Conservation (phyloP, 2,329 filamentous ascomycete species). For the Xylaria sp. region DNA sequence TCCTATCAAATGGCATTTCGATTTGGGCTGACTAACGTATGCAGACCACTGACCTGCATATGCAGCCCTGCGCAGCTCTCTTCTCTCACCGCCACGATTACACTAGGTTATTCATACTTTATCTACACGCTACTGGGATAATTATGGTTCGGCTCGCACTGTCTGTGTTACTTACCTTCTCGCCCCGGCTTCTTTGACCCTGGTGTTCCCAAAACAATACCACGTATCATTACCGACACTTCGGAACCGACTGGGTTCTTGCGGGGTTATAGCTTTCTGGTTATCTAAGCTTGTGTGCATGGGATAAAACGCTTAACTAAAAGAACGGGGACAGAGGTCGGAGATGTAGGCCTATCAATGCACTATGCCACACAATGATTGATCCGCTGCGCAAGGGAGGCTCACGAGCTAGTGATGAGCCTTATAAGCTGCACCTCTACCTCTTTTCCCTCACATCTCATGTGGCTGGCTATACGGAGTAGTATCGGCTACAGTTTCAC, state of each 20-base stretch:
- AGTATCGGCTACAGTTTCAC: neutral
- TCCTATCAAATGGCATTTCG: neutral
- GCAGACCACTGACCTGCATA: slow-evolving; percentile 12
- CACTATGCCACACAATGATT: no score
- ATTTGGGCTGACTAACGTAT: slow-evolving; percentile 1
- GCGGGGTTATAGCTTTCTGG: neutral
- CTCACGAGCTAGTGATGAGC: neutral
- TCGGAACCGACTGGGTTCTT: slow-evolving; percentile 3
- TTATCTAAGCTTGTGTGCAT: neutral
- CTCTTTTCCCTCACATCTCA: no score
- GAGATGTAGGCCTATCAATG: neutral
- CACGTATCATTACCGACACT: slow-evolving; percentile 22
- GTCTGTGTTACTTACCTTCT: slow-evolving; percentile 7
- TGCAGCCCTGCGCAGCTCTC: slow-evolving; percentile 8
- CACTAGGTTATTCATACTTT: neutral
- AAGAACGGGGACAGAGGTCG: neutral
- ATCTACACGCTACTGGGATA: neutral
- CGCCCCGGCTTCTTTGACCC: neutral
- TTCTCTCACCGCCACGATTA: slow-evolving; percentile 15
- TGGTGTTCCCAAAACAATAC: neutral
- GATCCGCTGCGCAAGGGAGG: neutral
- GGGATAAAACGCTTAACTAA: neutral
- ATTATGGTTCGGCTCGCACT: neutral
- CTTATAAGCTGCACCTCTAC: neutral
- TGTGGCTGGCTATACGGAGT: no score